Evolutionary conservation across 331 rosid genomes (phyloP), one percentile per base, ranked within the genome.

Genomic region (Pyracantha coccinea): DNA sequence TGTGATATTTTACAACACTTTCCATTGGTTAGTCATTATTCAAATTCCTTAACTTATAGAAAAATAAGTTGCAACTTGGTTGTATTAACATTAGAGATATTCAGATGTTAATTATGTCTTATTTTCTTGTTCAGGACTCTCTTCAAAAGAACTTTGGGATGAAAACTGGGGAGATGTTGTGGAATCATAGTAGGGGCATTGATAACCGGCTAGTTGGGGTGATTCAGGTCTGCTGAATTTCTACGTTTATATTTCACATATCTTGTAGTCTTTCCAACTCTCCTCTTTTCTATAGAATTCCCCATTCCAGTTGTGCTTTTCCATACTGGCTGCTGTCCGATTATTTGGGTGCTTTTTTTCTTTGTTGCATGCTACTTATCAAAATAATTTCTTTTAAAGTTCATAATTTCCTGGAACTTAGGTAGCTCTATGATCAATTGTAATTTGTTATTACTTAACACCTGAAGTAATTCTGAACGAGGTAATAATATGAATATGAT

Each of bases 121-220:
- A 69, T 79, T 83, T 85, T 63, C 65, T 63, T 80, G 68, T 78
- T 70, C 88, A 94, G 99, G 93, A 88, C 57, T 75, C 86, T 61
- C 89, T 92, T 83, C 96, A 84, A 75, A 91, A 92, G 78, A 96
- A 94, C 76, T 92, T 85, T 38, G 97, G 99, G 81, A 32, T 64
- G 71, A 94, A 88, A 80, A 91, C 91, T 11, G 99, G 99, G 82
- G 97, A 90, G 82, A 90, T 90, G 96, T 71, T 94, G 69, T 91
- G 99, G 99, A 90, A 78, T 68, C 87, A 83, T 81, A 81, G 96
- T 76, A 86, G 97, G 82, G 98, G 98, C 78, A 75, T 94, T 82
- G 98, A 94, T 83, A 85, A 83, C 80, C 92, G 97, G 79, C 80
- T 83, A 55, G 95, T 94, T 86, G 96, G 96, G 75, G 66, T 77